phyloP scores from a whole-genome alignment of 208 protist genomes.

The Leishmania arabica region DNA sequence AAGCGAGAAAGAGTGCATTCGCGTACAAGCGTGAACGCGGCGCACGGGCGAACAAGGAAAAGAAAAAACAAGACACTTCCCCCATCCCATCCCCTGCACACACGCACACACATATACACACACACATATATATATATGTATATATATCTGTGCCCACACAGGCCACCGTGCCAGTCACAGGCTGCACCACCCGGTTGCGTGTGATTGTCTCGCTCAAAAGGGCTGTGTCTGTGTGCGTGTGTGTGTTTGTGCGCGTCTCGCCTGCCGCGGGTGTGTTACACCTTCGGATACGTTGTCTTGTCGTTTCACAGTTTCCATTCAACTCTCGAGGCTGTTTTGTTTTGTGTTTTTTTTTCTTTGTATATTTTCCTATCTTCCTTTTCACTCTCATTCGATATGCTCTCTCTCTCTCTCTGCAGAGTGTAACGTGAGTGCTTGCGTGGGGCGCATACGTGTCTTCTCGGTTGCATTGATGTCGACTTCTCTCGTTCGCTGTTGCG shows the following conservation, averaged over 20 bases:
- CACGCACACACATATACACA: not conserved
- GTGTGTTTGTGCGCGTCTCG: not conserved
- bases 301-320: not conserved
- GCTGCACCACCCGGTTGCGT: not conserved
- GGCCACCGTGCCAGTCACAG: not conserved
- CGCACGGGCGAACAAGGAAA: not conserved
- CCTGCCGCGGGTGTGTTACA: no score
- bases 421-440: not conserved
- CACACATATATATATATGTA: not conserved
- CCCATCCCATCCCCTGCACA: not conserved
- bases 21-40: not conserved
- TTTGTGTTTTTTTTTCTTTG: not conserved
- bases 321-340: not conserved
- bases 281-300: not conserved
- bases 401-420: not conserved
- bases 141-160: not conserved
- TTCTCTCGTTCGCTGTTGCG: not conserved
- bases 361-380: not conserved
- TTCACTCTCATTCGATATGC: not conserved
- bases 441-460: not conserved
- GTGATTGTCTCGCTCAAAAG: not conserved
- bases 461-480: not conserved
- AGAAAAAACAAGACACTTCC: not conserved
- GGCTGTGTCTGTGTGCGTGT: not conserved
- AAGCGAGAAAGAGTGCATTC: not conserved